Conservation (phyloP, 2,329 filamentous ascomycete genomes). For the Gaeumannomyces sp. region DNA sequence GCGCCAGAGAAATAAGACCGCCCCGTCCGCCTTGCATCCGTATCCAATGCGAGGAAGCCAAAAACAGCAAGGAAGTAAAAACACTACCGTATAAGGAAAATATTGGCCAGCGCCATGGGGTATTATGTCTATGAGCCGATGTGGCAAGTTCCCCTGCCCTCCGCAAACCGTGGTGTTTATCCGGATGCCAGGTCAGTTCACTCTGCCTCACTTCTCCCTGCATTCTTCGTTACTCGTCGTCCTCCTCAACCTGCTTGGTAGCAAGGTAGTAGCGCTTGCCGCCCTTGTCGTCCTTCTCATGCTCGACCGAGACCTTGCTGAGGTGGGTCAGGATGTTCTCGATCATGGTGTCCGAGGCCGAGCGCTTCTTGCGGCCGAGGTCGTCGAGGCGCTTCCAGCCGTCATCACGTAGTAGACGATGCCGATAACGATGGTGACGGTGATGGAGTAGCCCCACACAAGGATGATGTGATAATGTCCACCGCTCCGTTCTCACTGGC, state of each 20-base stretch:
- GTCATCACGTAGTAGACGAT: slow-evolving; percentile 60
- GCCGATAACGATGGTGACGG: slow-evolving; percentile 58
- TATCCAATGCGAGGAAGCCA: too few relatives aligned
- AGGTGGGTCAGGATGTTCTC: slow-evolving; percentile 62
- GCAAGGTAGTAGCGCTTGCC: slow-evolving; percentile 31
- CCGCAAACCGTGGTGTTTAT: too few relatives aligned
- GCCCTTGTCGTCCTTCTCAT: slow-evolving; percentile 45
- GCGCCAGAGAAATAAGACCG: neutral
- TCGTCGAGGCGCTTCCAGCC: slow-evolving; percentile 52
- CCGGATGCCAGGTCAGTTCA: too few relatives aligned
- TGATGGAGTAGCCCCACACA: slow-evolving; percentile 59
- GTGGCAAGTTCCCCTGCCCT: neutral
- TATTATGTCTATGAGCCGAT: neutral
- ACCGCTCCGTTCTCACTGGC: slow-evolving; percentile 33
- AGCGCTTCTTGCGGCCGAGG: slow-evolving; percentile 57
- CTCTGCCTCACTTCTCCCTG: neutral
- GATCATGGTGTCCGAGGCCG: slow-evolving; percentile 54
- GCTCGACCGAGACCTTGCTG: slow-evolving; percentile 56
- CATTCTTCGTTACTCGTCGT: slow-evolving; percentile 14
- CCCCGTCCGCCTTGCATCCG: too few relatives aligned
- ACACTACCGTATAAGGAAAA: neutral
- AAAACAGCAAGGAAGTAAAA: neutral
- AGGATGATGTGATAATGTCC: slow-evolving; percentile 56
- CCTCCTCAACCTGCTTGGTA: slow-evolving; percentile 15
- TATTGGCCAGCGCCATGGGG: neutral